Evolutionary conservation across 2,329 filamentous ascomycete species (phyloP), one percentile per base, ranked within the genome.

Genomic region (Apiospora pterosperma): DNA sequence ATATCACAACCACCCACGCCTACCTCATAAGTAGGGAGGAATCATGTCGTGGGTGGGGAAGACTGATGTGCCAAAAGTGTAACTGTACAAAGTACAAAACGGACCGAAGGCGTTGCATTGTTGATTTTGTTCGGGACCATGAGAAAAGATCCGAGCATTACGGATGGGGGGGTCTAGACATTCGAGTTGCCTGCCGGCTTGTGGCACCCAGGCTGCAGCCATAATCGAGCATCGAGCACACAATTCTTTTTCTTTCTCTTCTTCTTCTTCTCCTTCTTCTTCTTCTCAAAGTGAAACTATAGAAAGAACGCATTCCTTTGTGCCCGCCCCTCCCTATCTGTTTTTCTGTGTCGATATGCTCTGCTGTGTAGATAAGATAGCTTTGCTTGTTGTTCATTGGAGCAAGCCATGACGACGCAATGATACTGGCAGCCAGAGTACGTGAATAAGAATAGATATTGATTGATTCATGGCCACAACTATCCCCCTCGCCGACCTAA

Each of bases 1-100:
- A 55, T 55, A 55, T 55, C 48, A 55, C 31, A 28, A n/a, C 48
- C 28, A 34, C 28, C 23, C 48, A 34, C 48, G 28, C 48, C 48
- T 28, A 34, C 48, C 16, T n/a, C 28, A 55, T 19, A 11, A 55
- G 7, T 3, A 34, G 7, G 8, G 16, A n/a, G 10, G 16, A 23
- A 14, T 23, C 23, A 23, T 59, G 34, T 41, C 11, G 55, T 59
- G 36, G 55, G n/a, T 59, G 34, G 23, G 25, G 52, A n/a, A 38
- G 36, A 39, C n/a, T 25, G 48, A 60, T 39, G n/a, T 60, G 36
- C 36, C 34, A 60, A 38, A 60, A 25, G 34, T 60, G 58, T 60
- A 60, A 38, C 36, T 60, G 58, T 60, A 60, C 58, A 23, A 60
- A 23, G 34, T 60, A 28, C 58, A 60, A 60, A 60, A 60, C 38